A percentile compares a stretch with the other conserved stretches of the same genome.
phyloP scores from a whole-genome alignment of 2,329 filamentous ascomycete genomes.

The Boeremia exigua region DNA sequence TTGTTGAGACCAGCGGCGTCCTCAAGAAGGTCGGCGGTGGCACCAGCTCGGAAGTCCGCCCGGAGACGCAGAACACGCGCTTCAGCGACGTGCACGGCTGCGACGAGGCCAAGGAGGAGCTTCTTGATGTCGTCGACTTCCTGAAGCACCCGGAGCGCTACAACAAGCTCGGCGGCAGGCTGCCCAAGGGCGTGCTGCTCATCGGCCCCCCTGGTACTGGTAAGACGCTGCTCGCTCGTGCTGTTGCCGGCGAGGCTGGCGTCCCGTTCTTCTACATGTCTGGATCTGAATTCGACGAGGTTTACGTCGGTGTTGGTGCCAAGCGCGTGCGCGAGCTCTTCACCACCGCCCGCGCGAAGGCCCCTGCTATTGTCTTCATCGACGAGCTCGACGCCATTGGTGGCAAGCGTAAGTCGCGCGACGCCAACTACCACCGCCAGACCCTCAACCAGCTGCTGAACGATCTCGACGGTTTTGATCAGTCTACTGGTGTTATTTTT shows the following conservation, averaged over 20 bases:
- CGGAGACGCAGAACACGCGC: constrained; percentile 87
- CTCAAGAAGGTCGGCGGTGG: constrained; percentile 77
- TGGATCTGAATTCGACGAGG: constrained; percentile 96
- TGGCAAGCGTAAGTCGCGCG: constrained; percentile 88
- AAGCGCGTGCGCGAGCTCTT: constrained; percentile 98
- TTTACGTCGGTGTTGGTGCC: constrained; percentile 95
- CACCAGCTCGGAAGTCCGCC: constrained; percentile 83
- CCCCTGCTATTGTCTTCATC: constrained; percentile 93
- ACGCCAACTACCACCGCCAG: constrained; percentile 95
- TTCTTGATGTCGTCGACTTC: constrained; percentile 96
- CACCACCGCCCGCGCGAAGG: constrained; percentile 78
- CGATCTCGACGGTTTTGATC: constrained; percentile 95
- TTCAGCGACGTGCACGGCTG: constrained; percentile 97
- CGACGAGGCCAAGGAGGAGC: constrained; percentile 96
- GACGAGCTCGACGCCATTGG: constrained; percentile 95
- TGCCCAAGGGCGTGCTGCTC: constrained; percentile 94
- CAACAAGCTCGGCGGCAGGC: constrained; percentile 90
- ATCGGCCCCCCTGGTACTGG: constrained; percentile 96
- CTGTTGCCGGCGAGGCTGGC: constrained; percentile 94
- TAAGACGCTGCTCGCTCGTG: constrained; percentile 93
- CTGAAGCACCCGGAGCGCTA: constrained; percentile 92
- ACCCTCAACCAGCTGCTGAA: constrained; percentile 97
- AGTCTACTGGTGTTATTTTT: constrained; percentile 93
- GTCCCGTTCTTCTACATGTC: constrained; percentile 99
- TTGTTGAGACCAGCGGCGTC: constrained; percentile 80